phyloP scores from a whole-genome alignment of 192 early-diverging fungal genomes.

The Backusella tarrabulga region DNA sequence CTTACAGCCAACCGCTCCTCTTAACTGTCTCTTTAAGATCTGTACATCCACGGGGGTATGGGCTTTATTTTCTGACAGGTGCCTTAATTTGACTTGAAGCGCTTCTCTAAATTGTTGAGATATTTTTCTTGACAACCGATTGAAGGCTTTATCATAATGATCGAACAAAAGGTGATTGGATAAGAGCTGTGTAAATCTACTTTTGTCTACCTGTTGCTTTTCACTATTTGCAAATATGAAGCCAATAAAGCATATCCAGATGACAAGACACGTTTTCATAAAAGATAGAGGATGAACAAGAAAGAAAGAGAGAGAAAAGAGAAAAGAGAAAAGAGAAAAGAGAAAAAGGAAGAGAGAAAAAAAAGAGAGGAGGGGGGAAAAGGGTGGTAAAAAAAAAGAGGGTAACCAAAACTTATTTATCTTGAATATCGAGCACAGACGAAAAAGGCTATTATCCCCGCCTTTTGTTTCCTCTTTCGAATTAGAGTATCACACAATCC shows the following conservation, averaged over 20 bases:
- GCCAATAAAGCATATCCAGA: not conserved
- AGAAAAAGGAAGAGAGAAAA: not conserved
- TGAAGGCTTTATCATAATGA: slow-evolving; percentile 11
- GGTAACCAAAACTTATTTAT: not conserved
- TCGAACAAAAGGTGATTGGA: slow-evolving; percentile 15
- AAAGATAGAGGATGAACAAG: not conserved
- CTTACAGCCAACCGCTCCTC: slow-evolving; percentile 8
- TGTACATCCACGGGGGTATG: slow-evolving; percentile 5
- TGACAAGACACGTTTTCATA: not conserved
- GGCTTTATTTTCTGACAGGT: not conserved
- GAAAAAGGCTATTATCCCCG: not conserved
- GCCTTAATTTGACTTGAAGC: not conserved
- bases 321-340: not conserved
- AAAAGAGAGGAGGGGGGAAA: not conserved
- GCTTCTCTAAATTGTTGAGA: slow-evolving; percentile 11
- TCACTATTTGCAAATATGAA: not conserved
- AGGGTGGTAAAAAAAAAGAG: not conserved
- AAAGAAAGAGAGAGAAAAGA: not conserved
- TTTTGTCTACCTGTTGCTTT: not conserved
- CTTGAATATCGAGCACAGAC: not conserved
- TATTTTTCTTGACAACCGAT: slow-evolving; percentile 7
- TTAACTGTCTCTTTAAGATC: slow-evolving; percentile 11
- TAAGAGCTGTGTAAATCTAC: slow-evolving; percentile 1
- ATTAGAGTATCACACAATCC: not conserved
- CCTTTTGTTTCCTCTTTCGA: not conserved